These are phyloP conservation scores for Conoideocrella luteorostrata DNA, from an alignment of 2,329 filamentous ascomycete genomes.

Conservation along the genomic window DNA sequence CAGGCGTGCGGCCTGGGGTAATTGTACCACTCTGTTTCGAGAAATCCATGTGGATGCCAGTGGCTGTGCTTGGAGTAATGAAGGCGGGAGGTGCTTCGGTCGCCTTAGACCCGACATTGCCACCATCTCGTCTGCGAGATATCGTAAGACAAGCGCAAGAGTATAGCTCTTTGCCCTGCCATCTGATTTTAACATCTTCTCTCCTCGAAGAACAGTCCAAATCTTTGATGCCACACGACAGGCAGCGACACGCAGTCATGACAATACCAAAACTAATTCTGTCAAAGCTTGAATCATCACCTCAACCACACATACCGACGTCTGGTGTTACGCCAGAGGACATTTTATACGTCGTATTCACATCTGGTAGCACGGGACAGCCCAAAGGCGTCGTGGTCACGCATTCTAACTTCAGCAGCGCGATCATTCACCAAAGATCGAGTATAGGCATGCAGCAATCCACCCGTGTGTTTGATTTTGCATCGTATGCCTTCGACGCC, in stretches of 20 bases:
- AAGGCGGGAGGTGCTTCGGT: slow-evolving; percentile 8
- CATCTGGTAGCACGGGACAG: slow-evolving; percentile 15
- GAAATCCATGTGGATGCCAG: slow-evolving; percentile 9
- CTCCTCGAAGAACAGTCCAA: too few species aligned
- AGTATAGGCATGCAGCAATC: too few species aligned
- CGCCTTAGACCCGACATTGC: slow-evolving; percentile 12
- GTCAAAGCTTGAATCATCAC: background rate
- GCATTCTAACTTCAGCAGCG: slow-evolving; percentile 15
- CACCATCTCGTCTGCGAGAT: slow-evolving; percentile 10
- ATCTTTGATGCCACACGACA: too few species aligned
- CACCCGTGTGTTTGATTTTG: too few species aligned
- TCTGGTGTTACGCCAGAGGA: background rate
- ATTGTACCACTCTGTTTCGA: slow-evolving; percentile 7
- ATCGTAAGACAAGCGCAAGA: slow-evolving; percentile 12
- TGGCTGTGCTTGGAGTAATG: slow-evolving; percentile 6
- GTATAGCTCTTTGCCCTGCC: too few species aligned
- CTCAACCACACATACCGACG: background rate
- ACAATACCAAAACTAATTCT: too few species aligned
- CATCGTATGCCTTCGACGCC: slow-evolving; percentile 9
- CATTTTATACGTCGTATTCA: slow-evolving; percentile 15
- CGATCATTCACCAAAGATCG: slow-evolving; percentile 14
- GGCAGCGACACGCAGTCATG: too few species aligned
- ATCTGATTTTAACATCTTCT: too few species aligned
- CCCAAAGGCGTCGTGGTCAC: slow-evolving; percentile 20
- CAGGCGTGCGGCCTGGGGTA: slow-evolving; percentile 5